Base-by-base conservation (phyloP, 129 eudicot species). In the Scalesia atractyloides region DNA sequence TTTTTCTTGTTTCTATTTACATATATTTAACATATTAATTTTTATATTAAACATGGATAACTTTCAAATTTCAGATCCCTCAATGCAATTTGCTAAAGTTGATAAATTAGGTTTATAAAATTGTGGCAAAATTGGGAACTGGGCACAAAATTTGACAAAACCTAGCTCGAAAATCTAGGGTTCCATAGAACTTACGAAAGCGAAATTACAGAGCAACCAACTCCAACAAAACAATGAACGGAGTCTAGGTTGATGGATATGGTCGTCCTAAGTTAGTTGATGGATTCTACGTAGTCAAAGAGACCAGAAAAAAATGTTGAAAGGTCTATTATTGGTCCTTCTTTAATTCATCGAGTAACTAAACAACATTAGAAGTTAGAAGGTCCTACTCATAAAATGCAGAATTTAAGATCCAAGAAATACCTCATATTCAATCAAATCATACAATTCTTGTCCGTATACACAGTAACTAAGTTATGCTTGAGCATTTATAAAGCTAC, bases 221-320 rank as follows among this genome's bases (percentile, higher is more conserved):
- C 58, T 13, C 12, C 48, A 48, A 22, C 24, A 53, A 53, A 70
- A 70, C 22, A 34, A 76, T 76, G 81, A 60, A 76, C 20, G 81
- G 69, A 62, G 81, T 73, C 22, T 24, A 76, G 54, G 74, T 36
- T 3, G 65, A 41, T 13, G 46, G n/a, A 2, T 58, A 64, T 15
- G 84, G 61, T 34, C 74, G 70, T 24, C 70, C 83, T 9, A 85
- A 89, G 77, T 84, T 92, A 33, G 91, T 94, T 51, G 90, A 92
- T 59, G 96, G 96, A 3, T 92, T 67, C 58, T 92, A 69, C n/a
- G 98, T 87, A 79, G 73, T 92, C 43, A 96, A 92, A 68, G 73
- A 88, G 46, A 86, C 89, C 4, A 83, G 95, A 5, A 83, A 74
- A 96, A 74, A 96, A 39, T 72, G 82, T 48, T 77, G 85, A 15